Evolutionary conservation across 441 rosid species (phyloP).

Genomic region (Eruca vesicaria): DNA sequence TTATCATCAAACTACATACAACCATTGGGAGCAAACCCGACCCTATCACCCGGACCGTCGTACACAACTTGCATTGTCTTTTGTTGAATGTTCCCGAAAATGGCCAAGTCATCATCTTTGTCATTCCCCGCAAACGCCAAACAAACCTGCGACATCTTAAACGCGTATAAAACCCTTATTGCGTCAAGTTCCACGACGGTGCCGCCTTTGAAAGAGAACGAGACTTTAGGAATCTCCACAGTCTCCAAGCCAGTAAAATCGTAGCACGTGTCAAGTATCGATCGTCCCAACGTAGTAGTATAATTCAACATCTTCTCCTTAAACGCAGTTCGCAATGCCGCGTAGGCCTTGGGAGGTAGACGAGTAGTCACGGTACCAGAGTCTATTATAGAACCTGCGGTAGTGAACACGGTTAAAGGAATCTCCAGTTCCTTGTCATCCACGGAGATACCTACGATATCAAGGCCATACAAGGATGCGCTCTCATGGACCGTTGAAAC

Average conservation of each 20-base stretch:
- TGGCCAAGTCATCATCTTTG: conserved; percentile 40
- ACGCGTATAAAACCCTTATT: conserved; percentile 42
- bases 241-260: conserved; percentile 45
- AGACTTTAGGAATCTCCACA: conserved; percentile 44
- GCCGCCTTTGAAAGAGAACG: conserved; percentile 48
- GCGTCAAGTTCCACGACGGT: conserved; percentile 41
- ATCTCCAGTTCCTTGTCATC: conserved; percentile 44
- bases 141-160: conserved; percentile 49
- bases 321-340: conserved; percentile 44
- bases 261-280: conserved; percentile 68
- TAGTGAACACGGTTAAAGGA: conserved; percentile 42
- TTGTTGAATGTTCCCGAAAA: conserved; percentile 81
- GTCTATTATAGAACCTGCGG: conserved; percentile 49
- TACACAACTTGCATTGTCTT: conserved; percentile 63
- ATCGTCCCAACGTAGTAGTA: conserved; percentile 49
- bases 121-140: conserved; percentile 68
- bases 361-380: conserved; percentile 67
- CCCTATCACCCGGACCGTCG: conserved; percentile 50
- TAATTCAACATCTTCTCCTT: conserved; percentile 51
- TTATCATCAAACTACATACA: conserved; percentile 37
- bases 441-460: conserved; percentile 44
- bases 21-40: conserved; percentile 71
- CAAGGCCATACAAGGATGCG: conserved; percentile 50
- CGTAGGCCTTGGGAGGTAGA: conserved; percentile 48
- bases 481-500: conserved; percentile 35